Percentiles rank a stretch among this genome's conserved stretches.
Evolutionary conservation across 2,329 filamentous ascomycete species (phyloP).

Genomic region (Alternaria sp.): DNA sequence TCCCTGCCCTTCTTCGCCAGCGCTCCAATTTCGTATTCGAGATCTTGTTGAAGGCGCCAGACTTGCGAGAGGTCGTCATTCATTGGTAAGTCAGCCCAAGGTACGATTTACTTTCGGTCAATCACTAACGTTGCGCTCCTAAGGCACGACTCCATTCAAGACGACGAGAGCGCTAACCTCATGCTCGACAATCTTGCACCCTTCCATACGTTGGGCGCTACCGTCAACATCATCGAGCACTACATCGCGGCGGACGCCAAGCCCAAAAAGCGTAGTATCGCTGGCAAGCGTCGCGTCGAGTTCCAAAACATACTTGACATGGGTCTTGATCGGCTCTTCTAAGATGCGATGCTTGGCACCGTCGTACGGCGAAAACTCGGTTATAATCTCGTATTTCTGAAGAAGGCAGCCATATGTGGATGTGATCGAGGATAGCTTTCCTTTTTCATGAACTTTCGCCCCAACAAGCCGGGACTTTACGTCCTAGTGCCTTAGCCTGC

Average conservation of each 20-base stretch:
- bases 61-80: conserved; percentile 34
- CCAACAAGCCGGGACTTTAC: background rate
- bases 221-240: conserved; percentile 33
- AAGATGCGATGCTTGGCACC: background rate
- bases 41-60: conserved; percentile 33
- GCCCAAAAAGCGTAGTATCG: conserved; percentile 30
- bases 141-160: conserved; percentile 38
- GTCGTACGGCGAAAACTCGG: background rate
- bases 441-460: background rate
- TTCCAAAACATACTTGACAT: conserved; percentile 36
- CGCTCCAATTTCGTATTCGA: conserved; percentile 31
- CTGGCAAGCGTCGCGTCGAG: conserved; percentile 37
- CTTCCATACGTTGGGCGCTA: conserved; percentile 28
- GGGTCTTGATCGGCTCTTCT: conserved; percentile 26
- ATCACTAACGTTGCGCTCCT: background rate
- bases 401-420: background rate
- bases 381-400: background rate
- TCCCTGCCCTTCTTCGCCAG: conserved; percentile 34
- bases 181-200: conserved; percentile 31
- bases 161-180: conserved; percentile 25
- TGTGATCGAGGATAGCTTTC: background rate
- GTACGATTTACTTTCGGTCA: background rate
- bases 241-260: conserved; percentile 33
- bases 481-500: background rate
- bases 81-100: conserved; percentile 23